A percentile compares a stretch with the other conserved stretches of the same genome.
These are phyloP conservation scores for Termitomyces sp. DNA, from an alignment of 768 basidiomycete genomes.

Conservation along the genomic window DNA sequence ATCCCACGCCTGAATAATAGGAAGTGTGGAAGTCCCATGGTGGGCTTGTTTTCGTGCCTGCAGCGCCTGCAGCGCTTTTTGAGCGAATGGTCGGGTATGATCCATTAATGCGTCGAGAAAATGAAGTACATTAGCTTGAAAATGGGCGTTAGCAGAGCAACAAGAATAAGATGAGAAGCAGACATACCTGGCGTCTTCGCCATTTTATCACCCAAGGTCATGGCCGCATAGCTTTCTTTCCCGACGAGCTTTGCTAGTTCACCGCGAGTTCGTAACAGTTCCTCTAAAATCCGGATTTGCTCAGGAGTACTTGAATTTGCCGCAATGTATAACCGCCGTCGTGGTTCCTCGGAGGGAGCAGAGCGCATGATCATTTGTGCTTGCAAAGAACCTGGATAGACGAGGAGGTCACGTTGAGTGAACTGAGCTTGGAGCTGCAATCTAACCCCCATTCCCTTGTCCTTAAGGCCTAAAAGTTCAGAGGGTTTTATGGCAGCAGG, in stretches of 20 bases:
- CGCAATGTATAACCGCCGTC: slow-evolving; percentile 80
- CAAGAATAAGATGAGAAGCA: neutral
- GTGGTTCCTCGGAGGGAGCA: slow-evolving; percentile 79
- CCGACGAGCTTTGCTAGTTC: slow-evolving; percentile 85
- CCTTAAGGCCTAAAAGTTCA: slow-evolving; percentile 70
- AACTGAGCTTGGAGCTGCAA: slow-evolving; percentile 73
- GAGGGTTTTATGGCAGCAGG: slow-evolving; percentile 66
- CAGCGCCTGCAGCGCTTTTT: slow-evolving; percentile 63
- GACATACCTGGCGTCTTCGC: slow-evolving; percentile 82
- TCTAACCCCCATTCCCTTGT: slow-evolving; percentile 71
- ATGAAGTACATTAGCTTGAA: slow-evolving; percentile 76
- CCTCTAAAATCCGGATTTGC: slow-evolving; percentile 76
- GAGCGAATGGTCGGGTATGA: slow-evolving; percentile 77
- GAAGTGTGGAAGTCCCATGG: slow-evolving; percentile 52
- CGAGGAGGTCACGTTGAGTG: slow-evolving; percentile 68
- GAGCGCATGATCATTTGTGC: slow-evolving; percentile 93
- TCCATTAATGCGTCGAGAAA: slow-evolving; percentile 82
- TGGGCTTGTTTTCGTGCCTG: slow-evolving; percentile 73
- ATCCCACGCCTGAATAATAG: slow-evolving; percentile 92
- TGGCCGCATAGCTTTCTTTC: slow-evolving; percentile 79
- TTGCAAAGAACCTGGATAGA: slow-evolving; percentile 85
- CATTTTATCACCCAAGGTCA: slow-evolving; percentile 94
- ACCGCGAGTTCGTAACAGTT: slow-evolving; percentile 69
- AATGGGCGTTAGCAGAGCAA: neutral
- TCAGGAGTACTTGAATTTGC: slow-evolving; percentile 70